These are phyloP conservation scores for Silene noctiflora DNA, from an alignment of 179 eudicot genomes.

Conservation along the genomic window DNA sequence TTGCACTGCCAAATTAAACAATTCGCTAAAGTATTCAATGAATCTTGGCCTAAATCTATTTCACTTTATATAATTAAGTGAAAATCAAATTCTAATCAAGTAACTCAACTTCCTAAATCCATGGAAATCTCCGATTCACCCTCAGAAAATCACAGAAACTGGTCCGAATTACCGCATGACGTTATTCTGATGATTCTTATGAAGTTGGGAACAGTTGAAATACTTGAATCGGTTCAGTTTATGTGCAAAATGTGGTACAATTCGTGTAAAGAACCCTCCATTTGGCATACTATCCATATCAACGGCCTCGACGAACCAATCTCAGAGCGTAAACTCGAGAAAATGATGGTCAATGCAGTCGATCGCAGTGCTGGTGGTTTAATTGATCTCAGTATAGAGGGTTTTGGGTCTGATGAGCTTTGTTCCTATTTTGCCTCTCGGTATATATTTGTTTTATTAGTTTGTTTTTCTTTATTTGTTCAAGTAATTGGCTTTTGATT, in stretches of 20 bases:
- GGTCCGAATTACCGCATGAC: conserved; percentile 30
- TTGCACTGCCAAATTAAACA: too few relatives aligned
- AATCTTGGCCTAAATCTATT: too few relatives aligned
- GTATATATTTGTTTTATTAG: neutral
- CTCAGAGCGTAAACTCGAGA: neutral
- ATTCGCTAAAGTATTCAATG: too few relatives aligned
- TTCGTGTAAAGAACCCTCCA: conserved; percentile 26
- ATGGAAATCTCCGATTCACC: too few relatives aligned
- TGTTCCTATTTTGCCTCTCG: neutral
- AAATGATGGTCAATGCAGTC: neutral
- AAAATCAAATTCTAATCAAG: too few relatives aligned
- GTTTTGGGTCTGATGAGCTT: neutral
- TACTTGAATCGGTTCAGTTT: conserved; percentile 22
- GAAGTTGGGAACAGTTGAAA: conserved; percentile 15
- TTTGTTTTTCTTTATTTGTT: too few relatives aligned
- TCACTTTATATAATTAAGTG: too few relatives aligned
- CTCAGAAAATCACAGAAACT: neutral
- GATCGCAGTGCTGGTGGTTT: conserved; percentile 10
- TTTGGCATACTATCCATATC: conserved; percentile 31
- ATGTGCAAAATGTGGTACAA: conserved; percentile 29
- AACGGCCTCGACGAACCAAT: neutral
- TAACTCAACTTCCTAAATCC: too few relatives aligned
- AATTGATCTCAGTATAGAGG: neutral
- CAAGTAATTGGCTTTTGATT: too few relatives aligned
- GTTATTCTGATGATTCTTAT: conserved; percentile 21